Base-by-base conservation (phyloP, 495 filamentous ascomycete genomes). In the Chaetomium cochliodes region DNA sequence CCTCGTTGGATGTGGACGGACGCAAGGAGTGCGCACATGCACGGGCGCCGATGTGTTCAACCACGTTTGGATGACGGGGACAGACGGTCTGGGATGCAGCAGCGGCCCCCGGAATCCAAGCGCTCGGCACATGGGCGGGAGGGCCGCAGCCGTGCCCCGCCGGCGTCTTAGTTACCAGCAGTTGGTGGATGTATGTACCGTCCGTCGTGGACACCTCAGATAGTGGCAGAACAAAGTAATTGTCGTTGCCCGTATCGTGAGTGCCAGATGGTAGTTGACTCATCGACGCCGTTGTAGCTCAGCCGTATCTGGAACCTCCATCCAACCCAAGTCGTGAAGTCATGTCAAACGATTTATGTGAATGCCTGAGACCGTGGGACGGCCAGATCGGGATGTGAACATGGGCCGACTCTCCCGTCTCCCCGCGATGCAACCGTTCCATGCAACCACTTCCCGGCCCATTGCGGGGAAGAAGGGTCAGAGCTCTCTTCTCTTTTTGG, bases 401-500 rank as follows among this genome's bases (percentile, higher is more conserved):
- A 41, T 23, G 33, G n/a, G 53, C 1, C 1, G 25, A 7, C 41
- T 9, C 18, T 18, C 12, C 23, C 41, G 15, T 22, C 5, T 33
- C 61, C 66, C 66, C 62, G 58, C 63, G 23, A 65, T 65, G 58
- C 33, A 57, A 65, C 62, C 12, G 50, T 41, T 12, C 30, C 55
- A 61, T 52, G 57, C 61, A 57, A 33, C 22, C 44, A 23, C 44
- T 20, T 57, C 23, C 23, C 50, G 42, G 49, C 30, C 25, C 41
- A 60, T 62, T 52, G 62, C 62, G 66, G 62, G 61, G 58, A 65
- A 25, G 57, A 64, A 44, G 57, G 57, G 66, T 50, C 56, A 65
- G 51, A 62, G 57, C 56, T 59, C 44, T 18, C 41, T 22, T 41
- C 7, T 39, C 18, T 39, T 56, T 56, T 20, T 12, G 33, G 1